phyloP scores from a whole-genome alignment of 176 grass and related monocot genomes.

The Phyllostachys edulis region DNA sequence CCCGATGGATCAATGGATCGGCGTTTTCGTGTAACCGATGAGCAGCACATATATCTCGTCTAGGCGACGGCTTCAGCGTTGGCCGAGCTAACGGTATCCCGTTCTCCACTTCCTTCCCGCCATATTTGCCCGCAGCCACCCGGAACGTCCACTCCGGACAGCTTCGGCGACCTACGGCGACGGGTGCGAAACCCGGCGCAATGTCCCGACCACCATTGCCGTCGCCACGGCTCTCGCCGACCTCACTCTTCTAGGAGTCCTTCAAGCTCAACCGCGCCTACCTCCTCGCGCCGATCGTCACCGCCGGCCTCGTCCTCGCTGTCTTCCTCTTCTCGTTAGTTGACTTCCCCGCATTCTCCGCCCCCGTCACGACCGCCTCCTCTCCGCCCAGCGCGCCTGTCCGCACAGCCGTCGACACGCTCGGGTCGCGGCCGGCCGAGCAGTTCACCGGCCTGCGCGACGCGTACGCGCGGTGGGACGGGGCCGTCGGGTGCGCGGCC shows the following conservation, averaged over 20 bases:
- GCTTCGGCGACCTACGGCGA: no score
- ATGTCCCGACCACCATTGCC: background rate
- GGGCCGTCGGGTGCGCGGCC: slow-evolving; percentile 17
- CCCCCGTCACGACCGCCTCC: background rate
- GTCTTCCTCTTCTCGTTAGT: slow-evolving; percentile 33
- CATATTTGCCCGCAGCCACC: no score
- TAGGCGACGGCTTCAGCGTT: no score
- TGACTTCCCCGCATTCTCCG: slow-evolving; percentile 29
- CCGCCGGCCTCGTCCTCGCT: slow-evolving; percentile 27
- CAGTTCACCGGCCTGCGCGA: slow-evolving; percentile 34
- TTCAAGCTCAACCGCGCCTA: slow-evolving; percentile 31
- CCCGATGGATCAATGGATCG: no score
- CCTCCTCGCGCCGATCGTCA: slow-evolving; percentile 43
- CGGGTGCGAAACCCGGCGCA: no score
- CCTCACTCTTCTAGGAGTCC: background rate
- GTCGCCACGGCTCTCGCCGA: background rate
- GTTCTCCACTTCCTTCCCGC: no score
- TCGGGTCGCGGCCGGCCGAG: background rate
- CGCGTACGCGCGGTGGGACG: slow-evolving; percentile 47
- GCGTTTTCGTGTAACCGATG: no score
- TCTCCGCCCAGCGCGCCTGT: background rate
- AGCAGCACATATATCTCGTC: no score
- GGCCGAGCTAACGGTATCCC: no score
- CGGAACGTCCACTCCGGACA: background rate
- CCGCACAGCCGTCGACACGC: slow-evolving; percentile 24